Percentiles rank a stretch among this genome's conserved stretches.
These are phyloP conservation scores for Hanseniaspora gamundiae DNA, from an alignment of 1,139 yeast genomes.

Conservation along the genomic window DNA sequence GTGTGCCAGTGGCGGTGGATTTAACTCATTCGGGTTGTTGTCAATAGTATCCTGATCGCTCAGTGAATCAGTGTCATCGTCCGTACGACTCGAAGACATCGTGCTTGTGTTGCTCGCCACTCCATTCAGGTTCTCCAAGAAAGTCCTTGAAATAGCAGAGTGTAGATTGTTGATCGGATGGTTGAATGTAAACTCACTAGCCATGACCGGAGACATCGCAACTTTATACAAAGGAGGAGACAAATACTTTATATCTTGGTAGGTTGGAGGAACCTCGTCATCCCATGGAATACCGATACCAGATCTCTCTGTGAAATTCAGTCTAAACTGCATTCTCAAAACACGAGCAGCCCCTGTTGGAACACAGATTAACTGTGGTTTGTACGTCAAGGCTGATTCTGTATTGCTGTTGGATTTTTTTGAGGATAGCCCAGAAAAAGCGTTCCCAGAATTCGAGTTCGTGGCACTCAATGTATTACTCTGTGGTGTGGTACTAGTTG, in stretches of 20 bases:
- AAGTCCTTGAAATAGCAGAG: neutral
- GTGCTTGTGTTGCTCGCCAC: neutral
- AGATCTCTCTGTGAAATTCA: constrained; percentile 72
- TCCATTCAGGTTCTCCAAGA: neutral
- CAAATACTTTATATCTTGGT: constrained; percentile 67
- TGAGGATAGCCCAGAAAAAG: constrained; percentile 12
- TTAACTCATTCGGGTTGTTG: neutral
- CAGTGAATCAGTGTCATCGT: neutral
- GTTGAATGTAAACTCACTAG: constrained; percentile 13
- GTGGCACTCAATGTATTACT: constrained; percentile 23
- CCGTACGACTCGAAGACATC: neutral
- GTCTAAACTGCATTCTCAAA: constrained; percentile 82
- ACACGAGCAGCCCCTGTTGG: constrained; percentile 96
- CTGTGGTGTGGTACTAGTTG: neutral
- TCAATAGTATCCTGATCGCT: neutral
- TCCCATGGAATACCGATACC: constrained; percentile 98
- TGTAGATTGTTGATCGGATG: constrained; percentile 8
- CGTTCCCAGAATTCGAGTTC: constrained; percentile 4
- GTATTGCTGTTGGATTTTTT: constrained; percentile 9
- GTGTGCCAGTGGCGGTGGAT: neutral
- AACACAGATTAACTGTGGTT: constrained; percentile 37
- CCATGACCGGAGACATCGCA: neutral
- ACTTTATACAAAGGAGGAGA: constrained; percentile 70
- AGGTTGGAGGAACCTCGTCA: constrained; percentile 96
- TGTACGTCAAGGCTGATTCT: constrained; percentile 4